A percentile compares a stretch with the other conserved stretches of the same genome.
These are phyloP conservation scores for Saccharomycopsis sp. DNA, from an alignment of 805 yeast genomes.

Conservation along the genomic window DNA sequence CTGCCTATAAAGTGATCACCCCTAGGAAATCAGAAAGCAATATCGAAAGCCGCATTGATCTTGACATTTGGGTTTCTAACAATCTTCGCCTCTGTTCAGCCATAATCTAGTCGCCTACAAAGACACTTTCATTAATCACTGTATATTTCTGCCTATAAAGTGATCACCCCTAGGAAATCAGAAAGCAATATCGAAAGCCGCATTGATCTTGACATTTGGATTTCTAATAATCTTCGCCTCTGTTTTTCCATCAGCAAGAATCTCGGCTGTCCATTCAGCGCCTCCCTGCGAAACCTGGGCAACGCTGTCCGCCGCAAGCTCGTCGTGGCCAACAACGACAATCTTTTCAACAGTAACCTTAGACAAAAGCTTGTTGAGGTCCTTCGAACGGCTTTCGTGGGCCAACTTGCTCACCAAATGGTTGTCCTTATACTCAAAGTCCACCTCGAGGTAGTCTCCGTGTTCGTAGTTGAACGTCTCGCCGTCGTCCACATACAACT, in stretches of 20 bases:
- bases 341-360: constrained; percentile 48
- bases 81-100: constrained; percentile 23
- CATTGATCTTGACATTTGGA: constrained; percentile 41
- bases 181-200: no score
- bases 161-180: no score
- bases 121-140: not conserved
- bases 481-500: constrained; percentile 80
- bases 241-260: constrained; percentile 15
- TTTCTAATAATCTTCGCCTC: constrained; percentile 35
- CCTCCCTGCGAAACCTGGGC: constrained; percentile 35
- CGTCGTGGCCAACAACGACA: constrained; percentile 37
- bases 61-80: constrained; percentile 47
- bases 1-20: no score
- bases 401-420: constrained; percentile 27
- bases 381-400: constrained; percentile 22
- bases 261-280: constrained; percentile 16
- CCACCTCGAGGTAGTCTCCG: constrained; percentile 38
- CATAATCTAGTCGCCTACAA: not conserved
- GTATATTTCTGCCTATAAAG: constrained; percentile 19
- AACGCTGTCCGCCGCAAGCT: constrained; percentile 16
- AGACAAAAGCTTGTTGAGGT: constrained; percentile 26
- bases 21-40: no score
- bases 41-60: constrained; percentile 45
- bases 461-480: constrained; percentile 51
- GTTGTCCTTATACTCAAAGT: constrained; percentile 35